These are phyloP conservation scores for Fagus crenata DNA, from an alignment of 306 rosid species.

Conservation along the genomic window DNA sequence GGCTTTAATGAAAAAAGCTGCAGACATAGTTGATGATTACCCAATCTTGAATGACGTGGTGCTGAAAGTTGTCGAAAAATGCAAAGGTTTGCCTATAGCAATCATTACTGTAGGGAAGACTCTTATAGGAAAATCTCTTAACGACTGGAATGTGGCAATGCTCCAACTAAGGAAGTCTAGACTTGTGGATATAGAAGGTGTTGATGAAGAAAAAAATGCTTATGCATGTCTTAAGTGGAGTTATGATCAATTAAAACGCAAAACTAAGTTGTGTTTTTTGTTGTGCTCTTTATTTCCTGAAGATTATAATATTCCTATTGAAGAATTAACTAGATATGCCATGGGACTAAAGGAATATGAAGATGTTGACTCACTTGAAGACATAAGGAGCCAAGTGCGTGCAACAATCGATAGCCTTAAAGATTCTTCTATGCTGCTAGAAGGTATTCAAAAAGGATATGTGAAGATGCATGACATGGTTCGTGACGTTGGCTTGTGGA, in stretches of 20 bases:
- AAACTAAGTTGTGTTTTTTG: slow-evolving; percentile 13
- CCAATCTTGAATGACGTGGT: not conserved
- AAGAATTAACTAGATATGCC: not conserved
- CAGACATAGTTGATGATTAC: not conserved
- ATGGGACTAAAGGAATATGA: not conserved
- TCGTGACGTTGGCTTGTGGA: slow-evolving; percentile 14
- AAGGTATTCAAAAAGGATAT: not conserved
- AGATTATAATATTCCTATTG: slow-evolving; percentile 15
- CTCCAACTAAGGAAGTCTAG: too few species aligned
- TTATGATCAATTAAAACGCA: slow-evolving; percentile 11
- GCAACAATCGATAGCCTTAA: not conserved
- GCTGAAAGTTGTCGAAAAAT: not conserved
- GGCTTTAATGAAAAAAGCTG: not conserved
- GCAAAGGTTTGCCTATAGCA: not conserved
- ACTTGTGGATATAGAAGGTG: not conserved
- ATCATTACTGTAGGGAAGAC: too few species aligned
- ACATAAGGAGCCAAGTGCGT: not conserved
- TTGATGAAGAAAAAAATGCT: not conserved
- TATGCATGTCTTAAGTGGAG: slow-evolving; percentile 23
- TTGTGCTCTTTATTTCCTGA: slow-evolving; percentile 29
- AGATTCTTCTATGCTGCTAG: not conserved
- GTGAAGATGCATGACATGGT: slow-evolving; percentile 33
- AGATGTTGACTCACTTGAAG: not conserved
- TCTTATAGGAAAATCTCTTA: too few species aligned
- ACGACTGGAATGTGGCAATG: too few species aligned